Evolutionary conservation across 257 asterid genomes (phyloP).

Genomic region (Datura wrightii): DNA sequence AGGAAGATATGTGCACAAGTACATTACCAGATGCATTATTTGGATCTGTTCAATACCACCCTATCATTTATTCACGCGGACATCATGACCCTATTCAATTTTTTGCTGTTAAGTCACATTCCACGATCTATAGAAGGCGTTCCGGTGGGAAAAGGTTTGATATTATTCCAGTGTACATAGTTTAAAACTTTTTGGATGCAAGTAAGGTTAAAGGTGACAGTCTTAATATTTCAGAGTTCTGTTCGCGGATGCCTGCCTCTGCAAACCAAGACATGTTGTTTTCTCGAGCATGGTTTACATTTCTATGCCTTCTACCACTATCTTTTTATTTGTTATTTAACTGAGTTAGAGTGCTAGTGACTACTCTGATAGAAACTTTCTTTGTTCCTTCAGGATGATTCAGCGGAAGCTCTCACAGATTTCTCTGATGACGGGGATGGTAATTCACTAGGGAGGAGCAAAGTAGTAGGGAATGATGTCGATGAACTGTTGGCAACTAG

Average conservation of each 20-base stretch:
- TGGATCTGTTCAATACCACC: constrained; percentile 27
- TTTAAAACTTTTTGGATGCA: constrained; percentile 5
- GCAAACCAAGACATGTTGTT: constrained; percentile 37
- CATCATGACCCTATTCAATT: constrained; percentile 25
- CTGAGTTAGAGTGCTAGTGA: not conserved
- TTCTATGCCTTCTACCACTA: constrained; percentile 8
- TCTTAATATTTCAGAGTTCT: constrained; percentile 35
- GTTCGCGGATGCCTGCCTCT: constrained; percentile 31
- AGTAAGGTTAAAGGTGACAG: not conserved
- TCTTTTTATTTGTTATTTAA: constrained; percentile 5
- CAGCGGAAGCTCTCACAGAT: constrained; percentile 36
- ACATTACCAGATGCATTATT: constrained; percentile 38
- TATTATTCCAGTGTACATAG: not conserved
- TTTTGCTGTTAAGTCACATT: constrained; percentile 35
- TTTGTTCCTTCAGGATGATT: constrained; percentile 41
- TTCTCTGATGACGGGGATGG: constrained; percentile 40
- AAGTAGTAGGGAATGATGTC: constrained; percentile 37
- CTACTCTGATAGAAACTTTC: not conserved
- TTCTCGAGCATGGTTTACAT: constrained; percentile 41
- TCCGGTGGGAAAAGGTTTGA: constrained; percentile 39
- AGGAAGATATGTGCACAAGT: constrained; percentile 41
- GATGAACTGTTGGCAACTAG: constrained; percentile 40
- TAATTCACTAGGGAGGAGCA: constrained; percentile 31
- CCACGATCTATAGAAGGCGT: constrained; percentile 23
- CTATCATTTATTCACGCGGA: constrained; percentile 13